Percentiles rank a stretch among this genome's conserved stretches.
These are phyloP conservation scores for Thalassiosira oceanica DNA, from an alignment of 352 stramenopile genomes.

Conservation along the genomic window DNA sequence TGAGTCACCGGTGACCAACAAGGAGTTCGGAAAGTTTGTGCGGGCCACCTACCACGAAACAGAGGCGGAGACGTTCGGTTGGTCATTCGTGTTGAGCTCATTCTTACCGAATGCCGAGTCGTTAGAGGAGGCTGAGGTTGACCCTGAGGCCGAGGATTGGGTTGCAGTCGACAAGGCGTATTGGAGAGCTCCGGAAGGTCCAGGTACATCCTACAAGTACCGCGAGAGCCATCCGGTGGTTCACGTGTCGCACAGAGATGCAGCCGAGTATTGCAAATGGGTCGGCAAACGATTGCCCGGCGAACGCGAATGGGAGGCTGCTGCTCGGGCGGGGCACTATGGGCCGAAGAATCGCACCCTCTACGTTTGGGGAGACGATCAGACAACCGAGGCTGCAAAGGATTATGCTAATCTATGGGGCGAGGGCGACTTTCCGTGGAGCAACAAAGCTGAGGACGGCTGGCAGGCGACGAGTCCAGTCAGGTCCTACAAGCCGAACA, in stretches of 20 bases:
- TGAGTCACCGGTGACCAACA: constrained; percentile 67
- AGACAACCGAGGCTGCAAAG: constrained; percentile 44
- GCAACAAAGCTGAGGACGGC: constrained; percentile 78
- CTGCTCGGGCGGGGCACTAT: constrained; percentile 63
- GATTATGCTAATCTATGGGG: constrained; percentile 77
- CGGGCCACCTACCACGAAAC: constrained; percentile 77
- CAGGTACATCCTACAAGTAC: constrained; percentile 69
- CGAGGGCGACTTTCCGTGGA: constrained; percentile 71
- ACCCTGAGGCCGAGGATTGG: constrained; percentile 76
- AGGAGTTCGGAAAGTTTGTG: constrained; percentile 82
- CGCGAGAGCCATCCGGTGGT: no score
- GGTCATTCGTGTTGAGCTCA: constrained; percentile 77
- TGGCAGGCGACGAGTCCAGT: constrained; percentile 78
- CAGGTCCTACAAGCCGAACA: constrained; percentile 75
- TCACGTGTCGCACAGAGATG: no score
- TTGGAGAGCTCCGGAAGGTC: constrained; percentile 77
- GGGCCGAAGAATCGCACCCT: constrained; percentile 70
- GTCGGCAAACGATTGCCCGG: constrained; percentile 77
- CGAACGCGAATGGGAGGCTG: constrained; percentile 82
- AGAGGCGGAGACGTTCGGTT: constrained; percentile 81
- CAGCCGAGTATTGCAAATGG: no score
- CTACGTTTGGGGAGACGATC: constrained; percentile 75
- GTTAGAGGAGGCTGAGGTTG: constrained; percentile 49
- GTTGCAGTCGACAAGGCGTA: constrained; percentile 74
- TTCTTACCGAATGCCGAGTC: constrained; percentile 57